Conservation (phyloP, 164 flowering plant genomes). For the Tetrastigma voinierianum region DNA sequence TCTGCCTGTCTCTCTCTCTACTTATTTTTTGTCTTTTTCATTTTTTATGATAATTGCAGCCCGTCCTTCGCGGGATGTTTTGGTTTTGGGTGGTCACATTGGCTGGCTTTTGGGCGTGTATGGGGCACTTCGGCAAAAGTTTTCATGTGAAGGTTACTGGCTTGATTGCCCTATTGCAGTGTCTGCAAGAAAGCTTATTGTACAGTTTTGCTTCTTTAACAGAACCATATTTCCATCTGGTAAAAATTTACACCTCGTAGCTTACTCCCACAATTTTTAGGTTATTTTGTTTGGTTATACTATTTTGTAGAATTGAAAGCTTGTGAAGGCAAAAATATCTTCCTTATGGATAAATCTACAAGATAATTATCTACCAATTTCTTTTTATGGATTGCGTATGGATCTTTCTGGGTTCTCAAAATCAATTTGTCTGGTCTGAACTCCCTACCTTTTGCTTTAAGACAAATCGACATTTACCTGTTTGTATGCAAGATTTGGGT, state of each 20-base stretch:
- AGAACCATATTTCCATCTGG: constrained; percentile 87
- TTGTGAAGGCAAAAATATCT: too few relatives aligned
- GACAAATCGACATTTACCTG: too few relatives aligned
- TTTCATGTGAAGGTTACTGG: constrained; percentile 65
- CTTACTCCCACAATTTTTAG: too few relatives aligned
- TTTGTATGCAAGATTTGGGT: too few relatives aligned
- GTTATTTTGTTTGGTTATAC: too few relatives aligned
- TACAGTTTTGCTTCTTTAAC: constrained; percentile 81
- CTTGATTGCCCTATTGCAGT: constrained; percentile 92
- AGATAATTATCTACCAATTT: too few relatives aligned
- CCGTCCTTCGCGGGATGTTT: constrained; percentile 74
- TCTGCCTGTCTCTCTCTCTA: not conserved
- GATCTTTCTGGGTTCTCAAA: too few relatives aligned
- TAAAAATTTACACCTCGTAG: constrained; percentile 23
- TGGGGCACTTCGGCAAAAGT: constrained; percentile 70
- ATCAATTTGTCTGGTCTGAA: too few relatives aligned
- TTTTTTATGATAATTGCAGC: constrained; percentile 47
- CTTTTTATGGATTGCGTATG: too few relatives aligned
- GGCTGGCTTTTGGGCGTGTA: constrained; percentile 82
- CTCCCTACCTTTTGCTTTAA: too few relatives aligned
- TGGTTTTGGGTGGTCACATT: constrained; percentile 77
- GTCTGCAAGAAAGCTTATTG: constrained; percentile 82
- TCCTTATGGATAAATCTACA: not conserved
- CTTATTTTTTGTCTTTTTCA: not conserved
- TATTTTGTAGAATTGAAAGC: too few relatives aligned